Conservation (phyloP, 164 flowering plant genomes). For the Nelumbo lutea region DNA sequence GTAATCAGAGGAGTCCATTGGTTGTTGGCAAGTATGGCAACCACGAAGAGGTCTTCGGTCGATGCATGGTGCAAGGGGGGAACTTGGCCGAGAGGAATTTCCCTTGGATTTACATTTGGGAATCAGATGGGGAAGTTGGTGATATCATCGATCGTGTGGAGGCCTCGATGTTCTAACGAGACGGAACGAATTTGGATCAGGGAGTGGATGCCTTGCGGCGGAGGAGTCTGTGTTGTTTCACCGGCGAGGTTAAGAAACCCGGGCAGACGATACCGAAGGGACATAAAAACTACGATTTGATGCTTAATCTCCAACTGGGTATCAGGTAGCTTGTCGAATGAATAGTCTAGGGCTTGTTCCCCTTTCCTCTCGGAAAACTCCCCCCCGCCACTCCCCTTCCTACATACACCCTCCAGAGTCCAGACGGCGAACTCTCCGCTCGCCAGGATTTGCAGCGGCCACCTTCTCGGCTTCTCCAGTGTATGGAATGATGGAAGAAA, state of each 20-base stretch:
- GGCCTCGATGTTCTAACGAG: constrained; percentile 55
- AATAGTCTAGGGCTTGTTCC: no score
- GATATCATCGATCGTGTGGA: constrained; percentile 73
- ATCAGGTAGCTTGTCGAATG: constrained; percentile 15
- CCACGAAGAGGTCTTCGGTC: constrained; percentile 49
- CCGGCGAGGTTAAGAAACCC: constrained; percentile 16
- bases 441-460: no score
- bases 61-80: constrained; percentile 33
- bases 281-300: constrained; percentile 10
- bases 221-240: constrained; percentile 15
- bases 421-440: no score
- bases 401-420: no score
- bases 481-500: no score
- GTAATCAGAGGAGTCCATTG: not conserved
- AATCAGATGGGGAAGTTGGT: constrained; percentile 81
- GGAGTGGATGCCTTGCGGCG: not conserved
- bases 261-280: constrained; percentile 24
- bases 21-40: not conserved
- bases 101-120: constrained; percentile 46
- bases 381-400: no score
- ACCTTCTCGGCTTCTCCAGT: no score
- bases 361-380: no score
- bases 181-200: constrained; percentile 28
- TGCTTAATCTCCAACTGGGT: no score
- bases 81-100: no score